Conservation (phyloP, 1,284 basidiomycete genomes). For the Tranzscheliella williamsii region DNA sequence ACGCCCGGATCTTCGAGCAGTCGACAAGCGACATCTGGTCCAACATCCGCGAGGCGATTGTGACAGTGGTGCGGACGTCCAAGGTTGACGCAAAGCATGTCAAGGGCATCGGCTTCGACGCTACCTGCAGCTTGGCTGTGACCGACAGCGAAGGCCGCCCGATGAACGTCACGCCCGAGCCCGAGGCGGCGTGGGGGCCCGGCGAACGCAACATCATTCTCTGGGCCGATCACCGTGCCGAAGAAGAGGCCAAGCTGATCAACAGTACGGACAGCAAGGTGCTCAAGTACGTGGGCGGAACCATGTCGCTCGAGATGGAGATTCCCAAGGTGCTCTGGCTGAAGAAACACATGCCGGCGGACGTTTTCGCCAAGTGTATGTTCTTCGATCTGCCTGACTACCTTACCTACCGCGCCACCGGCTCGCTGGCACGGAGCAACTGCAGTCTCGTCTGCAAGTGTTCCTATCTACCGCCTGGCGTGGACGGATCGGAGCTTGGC, state of each 20-base stretch:
- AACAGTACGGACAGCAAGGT: slow-evolving; percentile 82
- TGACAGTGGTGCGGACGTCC: slow-evolving; percentile 70
- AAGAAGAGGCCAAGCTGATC: slow-evolving; percentile 85
- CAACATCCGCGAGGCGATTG: slow-evolving; percentile 73
- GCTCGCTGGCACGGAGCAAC: slow-evolving; percentile 76
- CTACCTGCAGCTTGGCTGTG: slow-evolving; percentile 93
- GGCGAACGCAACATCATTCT: slow-evolving; percentile 51
- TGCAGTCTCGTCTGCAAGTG: slow-evolving; percentile 97
- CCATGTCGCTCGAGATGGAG: slow-evolving; percentile 72
- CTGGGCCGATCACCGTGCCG: slow-evolving; percentile 79
- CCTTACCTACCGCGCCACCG: slow-evolving; percentile 89
- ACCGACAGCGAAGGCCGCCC: slow-evolving; percentile 72
- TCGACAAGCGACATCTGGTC: slow-evolving; percentile 74
- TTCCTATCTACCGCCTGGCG: slow-evolving; percentile 79
- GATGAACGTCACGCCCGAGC: slow-evolving; percentile 76
- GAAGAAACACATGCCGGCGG: slow-evolving; percentile 79
- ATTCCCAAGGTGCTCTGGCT: slow-evolving; percentile 91
- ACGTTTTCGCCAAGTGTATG: slow-evolving; percentile 78
- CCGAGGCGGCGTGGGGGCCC: slow-evolving; percentile 35
- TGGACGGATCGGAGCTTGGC: slow-evolving; percentile 51
- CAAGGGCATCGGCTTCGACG: slow-evolving; percentile 92
- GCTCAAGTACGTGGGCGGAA: slow-evolving; percentile 91
- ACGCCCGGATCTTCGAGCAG: slow-evolving; percentile 94
- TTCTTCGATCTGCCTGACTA: slow-evolving; percentile 98
- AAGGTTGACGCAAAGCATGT: slow-evolving; percentile 71